Evolutionary conservation across 2,329 filamentous ascomycete species (phyloP).

Genomic region (Iodosphaeria phyllophila): DNA sequence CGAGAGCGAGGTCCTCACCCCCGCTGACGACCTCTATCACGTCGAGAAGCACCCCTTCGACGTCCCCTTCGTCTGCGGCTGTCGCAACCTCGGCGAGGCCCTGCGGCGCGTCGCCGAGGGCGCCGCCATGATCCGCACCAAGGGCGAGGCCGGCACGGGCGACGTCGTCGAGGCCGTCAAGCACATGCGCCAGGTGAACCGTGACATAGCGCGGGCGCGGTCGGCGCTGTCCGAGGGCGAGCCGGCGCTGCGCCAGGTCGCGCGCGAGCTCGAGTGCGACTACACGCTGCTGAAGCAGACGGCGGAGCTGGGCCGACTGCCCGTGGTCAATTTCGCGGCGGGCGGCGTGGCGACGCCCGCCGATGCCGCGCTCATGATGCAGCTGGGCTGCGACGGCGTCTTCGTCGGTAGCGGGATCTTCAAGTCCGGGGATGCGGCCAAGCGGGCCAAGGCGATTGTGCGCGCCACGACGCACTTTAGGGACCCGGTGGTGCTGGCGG

Average conservation of each 20-base stretch:
- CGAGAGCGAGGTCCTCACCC: slow-evolving; percentile 93
- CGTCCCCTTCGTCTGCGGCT: slow-evolving; percentile 90
- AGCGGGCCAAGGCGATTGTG: slow-evolving; percentile 87
- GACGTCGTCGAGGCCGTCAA: slow-evolving; percentile 93
- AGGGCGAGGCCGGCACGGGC: slow-evolving; percentile 92
- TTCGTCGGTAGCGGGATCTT: slow-evolving; percentile 97
- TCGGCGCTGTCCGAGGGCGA: slow-evolving; percentile 43
- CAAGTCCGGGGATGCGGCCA: slow-evolving; percentile 80
- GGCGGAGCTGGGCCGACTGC: slow-evolving; percentile 69
- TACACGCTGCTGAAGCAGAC: slow-evolving; percentile 69
- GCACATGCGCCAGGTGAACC: slow-evolving; percentile 83
- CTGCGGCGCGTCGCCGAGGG: slow-evolving; percentile 81
- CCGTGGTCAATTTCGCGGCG: slow-evolving; percentile 94
- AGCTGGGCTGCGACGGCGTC: slow-evolving; percentile 91
- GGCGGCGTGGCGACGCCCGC: slow-evolving; percentile 99
- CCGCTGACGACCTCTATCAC: slow-evolving; percentile 78
- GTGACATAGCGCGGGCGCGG: slow-evolving; percentile 65
- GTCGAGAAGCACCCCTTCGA: slow-evolving; percentile 74
- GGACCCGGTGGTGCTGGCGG: slow-evolving; percentile 68
- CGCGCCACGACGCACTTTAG: slow-evolving; percentile 82
- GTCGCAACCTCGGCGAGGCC: slow-evolving; percentile 84
- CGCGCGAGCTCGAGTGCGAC: slow-evolving; percentile 65
- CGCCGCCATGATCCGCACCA: slow-evolving; percentile 96
- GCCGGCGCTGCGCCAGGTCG: slow-evolving; percentile 44
- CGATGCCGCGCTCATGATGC: slow-evolving; percentile 95